These are phyloP conservation scores for Trametopsis cervina DNA, from an alignment of 768 basidiomycete species.

Conservation along the genomic window DNA sequence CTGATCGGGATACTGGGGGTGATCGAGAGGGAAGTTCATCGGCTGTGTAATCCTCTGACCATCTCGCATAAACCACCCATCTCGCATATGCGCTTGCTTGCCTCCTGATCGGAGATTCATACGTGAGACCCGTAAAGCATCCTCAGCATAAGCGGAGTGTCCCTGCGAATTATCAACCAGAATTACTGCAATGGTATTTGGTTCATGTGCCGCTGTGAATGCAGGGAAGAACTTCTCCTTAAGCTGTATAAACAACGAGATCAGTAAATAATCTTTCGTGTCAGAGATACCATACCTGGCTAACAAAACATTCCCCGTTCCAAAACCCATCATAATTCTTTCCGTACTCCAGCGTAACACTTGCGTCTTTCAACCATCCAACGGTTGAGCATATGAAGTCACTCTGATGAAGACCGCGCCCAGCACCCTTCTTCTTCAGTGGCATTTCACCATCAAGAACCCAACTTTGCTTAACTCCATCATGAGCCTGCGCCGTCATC, in stretches of 20 bases:
- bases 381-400: conserved; percentile 24
- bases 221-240: conserved; percentile 17
- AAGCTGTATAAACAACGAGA: conserved; percentile 9
- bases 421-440: conserved; percentile 32
- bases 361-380: background rate
- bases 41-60: conserved; percentile 14
- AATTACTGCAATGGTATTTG: conserved; percentile 17
- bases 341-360: conserved; percentile 15
- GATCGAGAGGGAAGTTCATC: conserved; percentile 31
- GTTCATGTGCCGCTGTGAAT: conserved; percentile 15
- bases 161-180: conserved; percentile 38
- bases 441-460: conserved; percentile 27
- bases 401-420: conserved; percentile 30
- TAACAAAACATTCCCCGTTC: conserved; percentile 28
- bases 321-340: conserved; percentile 38
- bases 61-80: conserved; percentile 5
- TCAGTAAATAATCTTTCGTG: conserved; percentile 1
- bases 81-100: conserved; percentile 28
- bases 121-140: conserved; percentile 27
- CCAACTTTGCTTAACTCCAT: conserved; percentile 28
- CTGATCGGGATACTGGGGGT: conserved; percentile 22
- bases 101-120: conserved; percentile 35
- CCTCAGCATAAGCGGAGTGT: conserved; percentile 29
- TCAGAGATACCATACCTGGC: conserved; percentile 29
- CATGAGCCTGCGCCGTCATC: conserved; percentile 35